Evolutionary conservation across 768 basidiomycete genomes (phyloP).

Genomic region (Paxillus rubicundulus): DNA sequence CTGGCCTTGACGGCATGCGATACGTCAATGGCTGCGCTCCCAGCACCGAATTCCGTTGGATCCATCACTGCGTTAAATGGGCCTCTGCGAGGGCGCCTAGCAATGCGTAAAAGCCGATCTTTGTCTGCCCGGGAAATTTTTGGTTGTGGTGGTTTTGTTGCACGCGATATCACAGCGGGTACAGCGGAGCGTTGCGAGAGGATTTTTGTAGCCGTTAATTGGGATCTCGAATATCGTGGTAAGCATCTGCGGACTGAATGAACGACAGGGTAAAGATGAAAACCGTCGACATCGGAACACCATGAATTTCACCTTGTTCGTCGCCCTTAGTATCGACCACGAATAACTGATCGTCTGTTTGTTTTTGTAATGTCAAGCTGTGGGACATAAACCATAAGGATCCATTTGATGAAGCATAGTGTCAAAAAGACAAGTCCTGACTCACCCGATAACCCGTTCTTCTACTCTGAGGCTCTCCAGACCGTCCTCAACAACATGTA

Average conservation of each 20-base stretch:
- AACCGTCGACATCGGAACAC: neutral
- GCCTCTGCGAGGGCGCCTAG: conserved; percentile 64
- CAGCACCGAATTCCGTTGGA: conserved; percentile 61
- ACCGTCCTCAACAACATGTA: conserved; percentile 72
- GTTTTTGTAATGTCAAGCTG: conserved; percentile 64
- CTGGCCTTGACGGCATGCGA: conserved; percentile 68
- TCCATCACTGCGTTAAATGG: conserved; percentile 73
- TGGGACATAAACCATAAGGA: neutral
- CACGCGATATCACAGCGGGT: conserved; percentile 74
- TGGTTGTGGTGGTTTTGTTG: conserved; percentile 26
- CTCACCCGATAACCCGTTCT: conserved; percentile 77
- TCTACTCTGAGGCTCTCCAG: conserved; percentile 78
- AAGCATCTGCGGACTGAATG: conserved; percentile 57
- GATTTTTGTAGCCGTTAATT: conserved; percentile 72
- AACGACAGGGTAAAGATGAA: neutral
- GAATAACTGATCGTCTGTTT: conserved; percentile 73
- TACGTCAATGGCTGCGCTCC: conserved; percentile 61
- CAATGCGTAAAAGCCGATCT: conserved; percentile 71
- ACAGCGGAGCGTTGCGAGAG: conserved; percentile 85
- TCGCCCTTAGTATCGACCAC: conserved; percentile 79
- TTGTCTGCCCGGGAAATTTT: conserved; percentile 66
- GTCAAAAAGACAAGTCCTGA: conserved; percentile 2
- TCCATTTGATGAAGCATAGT: neutral
- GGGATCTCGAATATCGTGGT: conserved; percentile 50
- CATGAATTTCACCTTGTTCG: conserved; percentile 51